Percentiles rank a stretch among this genome's conserved stretches.
Conservation (phyloP, 2,329 filamentous ascomycete genomes). For the Diaporthe vexans region DNA sequence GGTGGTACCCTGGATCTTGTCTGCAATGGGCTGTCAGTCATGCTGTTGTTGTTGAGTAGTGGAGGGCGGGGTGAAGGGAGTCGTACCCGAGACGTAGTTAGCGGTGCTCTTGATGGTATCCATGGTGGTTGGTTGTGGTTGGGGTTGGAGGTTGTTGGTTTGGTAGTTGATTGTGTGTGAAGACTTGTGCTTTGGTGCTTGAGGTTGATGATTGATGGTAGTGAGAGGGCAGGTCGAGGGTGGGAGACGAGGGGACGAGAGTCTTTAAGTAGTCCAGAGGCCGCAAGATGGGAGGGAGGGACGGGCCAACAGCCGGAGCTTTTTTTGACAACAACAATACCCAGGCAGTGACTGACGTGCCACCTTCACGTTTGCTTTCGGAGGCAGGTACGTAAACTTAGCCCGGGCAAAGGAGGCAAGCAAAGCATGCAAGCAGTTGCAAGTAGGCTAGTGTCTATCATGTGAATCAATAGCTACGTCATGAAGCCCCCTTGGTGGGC, state of each 20-base stretch:
- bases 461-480: conserved; percentile 37
- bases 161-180: conserved; percentile 35
- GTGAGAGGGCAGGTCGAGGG: background rate
- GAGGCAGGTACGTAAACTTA: background rate
- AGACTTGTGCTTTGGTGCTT: conserved; percentile 13
- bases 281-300: background rate
- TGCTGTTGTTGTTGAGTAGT: background rate
- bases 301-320: conserved; percentile 18
- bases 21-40: conserved; percentile 30
- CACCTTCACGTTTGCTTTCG: background rate
- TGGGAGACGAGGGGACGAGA: conserved; percentile 6
- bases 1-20: conserved; percentile 52
- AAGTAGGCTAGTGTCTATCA: conserved; percentile 29
- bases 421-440: conserved; percentile 23
- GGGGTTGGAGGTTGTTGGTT: conserved; percentile 38
- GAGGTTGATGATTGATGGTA: conserved; percentile 43
- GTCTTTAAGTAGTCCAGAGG: conserved; percentile 34
- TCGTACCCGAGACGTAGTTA: conserved; percentile 72
- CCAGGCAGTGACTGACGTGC: background rate
- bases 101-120: conserved; percentile 64
- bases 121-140: conserved; percentile 49
- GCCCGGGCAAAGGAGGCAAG: conserved; percentile 16
- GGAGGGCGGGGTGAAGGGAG: conserved; percentile 53
- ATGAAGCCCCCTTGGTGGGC: conserved; percentile 18
- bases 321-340: background rate